These are phyloP conservation scores for Termitomyces sp. DNA, from an alignment of 768 basidiomycete genomes.

Conservation along the genomic window DNA sequence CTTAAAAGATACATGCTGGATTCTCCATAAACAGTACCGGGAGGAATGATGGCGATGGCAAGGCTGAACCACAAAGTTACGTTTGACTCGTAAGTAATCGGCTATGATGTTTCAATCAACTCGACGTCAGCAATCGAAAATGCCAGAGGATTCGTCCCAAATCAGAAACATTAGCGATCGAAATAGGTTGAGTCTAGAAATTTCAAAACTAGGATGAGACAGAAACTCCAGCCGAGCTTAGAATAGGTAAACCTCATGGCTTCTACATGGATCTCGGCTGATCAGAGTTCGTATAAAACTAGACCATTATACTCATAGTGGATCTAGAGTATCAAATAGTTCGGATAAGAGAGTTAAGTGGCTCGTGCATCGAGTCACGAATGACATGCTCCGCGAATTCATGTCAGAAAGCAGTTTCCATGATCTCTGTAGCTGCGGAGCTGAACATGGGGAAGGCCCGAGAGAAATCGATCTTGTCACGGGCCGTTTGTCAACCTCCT, in stretches of 20 bases:
- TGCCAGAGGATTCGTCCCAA: background rate
- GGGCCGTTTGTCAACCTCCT: background rate
- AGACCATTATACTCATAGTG: background rate
- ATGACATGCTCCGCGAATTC: background rate
- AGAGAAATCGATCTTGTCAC: background rate
- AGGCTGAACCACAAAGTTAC: background rate
- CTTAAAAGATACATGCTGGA: conserved; percentile 6
- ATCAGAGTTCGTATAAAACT: background rate
- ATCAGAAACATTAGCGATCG: background rate
- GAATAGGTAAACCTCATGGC: conserved; percentile 1
- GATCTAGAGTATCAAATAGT: background rate
- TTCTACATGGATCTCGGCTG: conserved; percentile 3
- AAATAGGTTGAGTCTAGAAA: background rate
- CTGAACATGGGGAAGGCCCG: background rate
- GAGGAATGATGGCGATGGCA: background rate
- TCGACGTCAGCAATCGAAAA: background rate
- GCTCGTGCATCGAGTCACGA: background rate
- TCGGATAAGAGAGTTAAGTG: background rate
- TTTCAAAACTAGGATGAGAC: background rate
- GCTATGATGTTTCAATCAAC: conserved; percentile 4
- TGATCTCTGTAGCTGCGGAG: background rate
- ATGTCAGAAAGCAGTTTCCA: background rate
- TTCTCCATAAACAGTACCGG: conserved; percentile 2
- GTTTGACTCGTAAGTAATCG: background rate
- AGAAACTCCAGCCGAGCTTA: background rate